Evolutionary conservation across 805 yeast genomes (phyloP).

Genomic region (Wickerhamiella sergipiensis): DNA sequence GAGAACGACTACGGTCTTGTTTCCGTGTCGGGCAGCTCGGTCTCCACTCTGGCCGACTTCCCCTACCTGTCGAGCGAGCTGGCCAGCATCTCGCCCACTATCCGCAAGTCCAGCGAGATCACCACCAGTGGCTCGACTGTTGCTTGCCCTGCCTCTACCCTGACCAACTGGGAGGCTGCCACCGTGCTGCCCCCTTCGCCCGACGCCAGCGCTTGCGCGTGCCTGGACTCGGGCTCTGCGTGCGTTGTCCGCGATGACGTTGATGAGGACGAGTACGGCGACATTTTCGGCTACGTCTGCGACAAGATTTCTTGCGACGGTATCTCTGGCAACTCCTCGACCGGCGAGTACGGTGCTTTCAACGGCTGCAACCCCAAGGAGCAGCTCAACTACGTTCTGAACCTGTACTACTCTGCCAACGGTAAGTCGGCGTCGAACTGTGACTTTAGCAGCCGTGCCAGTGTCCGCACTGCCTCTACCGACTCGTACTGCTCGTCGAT

Average conservation of each 20-base stretch:
- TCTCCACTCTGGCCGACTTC: constrained; percentile 51
- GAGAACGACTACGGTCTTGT: constrained; percentile 73
- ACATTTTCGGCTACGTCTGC: constrained; percentile 46
- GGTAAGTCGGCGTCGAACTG: constrained; percentile 40
- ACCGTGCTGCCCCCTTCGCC: constrained; percentile 70
- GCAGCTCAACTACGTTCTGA: constrained; percentile 52
- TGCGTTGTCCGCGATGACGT: constrained; percentile 50
- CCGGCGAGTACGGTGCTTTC: constrained; percentile 59
- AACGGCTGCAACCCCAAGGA: constrained; percentile 62
- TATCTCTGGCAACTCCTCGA: constrained; percentile 44
- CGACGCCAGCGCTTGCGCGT: constrained; percentile 47
- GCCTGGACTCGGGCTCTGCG: constrained; percentile 37
- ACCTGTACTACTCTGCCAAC: constrained; percentile 44
- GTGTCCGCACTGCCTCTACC: constrained; percentile 31
- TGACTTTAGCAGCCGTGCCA: constrained; percentile 57
- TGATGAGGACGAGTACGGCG: constrained; percentile 40
- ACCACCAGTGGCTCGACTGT: constrained; percentile 25
- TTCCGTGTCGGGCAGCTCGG: constrained; percentile 34
- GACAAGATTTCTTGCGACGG: constrained; percentile 42
- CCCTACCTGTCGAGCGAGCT: constrained; percentile 41
- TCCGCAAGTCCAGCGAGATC: constrained; percentile 27
- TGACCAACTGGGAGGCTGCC: constrained; percentile 50
- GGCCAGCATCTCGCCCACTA: constrained; percentile 38
- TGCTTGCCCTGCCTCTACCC: constrained; percentile 38
- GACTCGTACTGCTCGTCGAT: constrained; percentile 40